Conservation (phyloP, 352 stramenopile species). For the Phytophthora fragariaefolia region DNA sequence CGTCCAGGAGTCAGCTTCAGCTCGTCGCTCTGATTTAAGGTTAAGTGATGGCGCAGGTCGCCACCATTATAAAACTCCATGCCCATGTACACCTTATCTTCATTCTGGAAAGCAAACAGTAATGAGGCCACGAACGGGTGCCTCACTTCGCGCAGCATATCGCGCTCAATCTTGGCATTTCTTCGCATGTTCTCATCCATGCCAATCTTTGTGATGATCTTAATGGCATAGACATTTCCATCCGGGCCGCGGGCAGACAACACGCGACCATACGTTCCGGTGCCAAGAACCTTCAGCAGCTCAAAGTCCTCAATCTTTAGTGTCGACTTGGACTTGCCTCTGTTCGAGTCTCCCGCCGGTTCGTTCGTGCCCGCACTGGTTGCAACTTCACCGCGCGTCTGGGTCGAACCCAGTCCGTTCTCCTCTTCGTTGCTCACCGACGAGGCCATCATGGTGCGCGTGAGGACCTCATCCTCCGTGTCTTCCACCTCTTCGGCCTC, state of each 20-base stretch:
- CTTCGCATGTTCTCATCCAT: slow-evolving; percentile 85
- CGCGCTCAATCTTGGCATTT: slow-evolving; percentile 92
- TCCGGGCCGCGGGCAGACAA: slow-evolving; percentile 75
- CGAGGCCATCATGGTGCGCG: slow-evolving; percentile 62
- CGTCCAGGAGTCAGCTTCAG: slow-evolving; percentile 69
- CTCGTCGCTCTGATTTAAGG: slow-evolving; percentile 68
- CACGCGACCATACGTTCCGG: slow-evolving; percentile 85
- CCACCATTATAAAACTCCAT: slow-evolving; percentile 99
- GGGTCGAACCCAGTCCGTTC: slow-evolving; percentile 38
- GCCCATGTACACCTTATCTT: slow-evolving; percentile 98
- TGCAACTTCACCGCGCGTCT: slow-evolving; percentile 24
- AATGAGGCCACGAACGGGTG: slow-evolving; percentile 98
- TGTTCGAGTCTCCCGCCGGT: slow-evolving; percentile 37
- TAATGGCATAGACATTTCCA: slow-evolving; percentile 85
- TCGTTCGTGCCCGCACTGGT: slow-evolving; percentile 15
- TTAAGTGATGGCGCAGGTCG: slow-evolving; percentile 91
- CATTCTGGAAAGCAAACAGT: slow-evolving; percentile 97
- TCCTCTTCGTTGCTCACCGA: slow-evolving; percentile 75
- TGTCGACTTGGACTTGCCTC: slow-evolving; percentile 79
- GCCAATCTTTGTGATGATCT: slow-evolving; percentile 91
- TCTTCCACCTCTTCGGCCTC: slow-evolving; percentile 83
- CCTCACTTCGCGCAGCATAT: slow-evolving; percentile 94
- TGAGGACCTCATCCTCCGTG: slow-evolving; percentile 65
- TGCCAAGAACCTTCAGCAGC: slow-evolving; percentile 84
- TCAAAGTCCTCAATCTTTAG: slow-evolving; percentile 90